phyloP scores from a whole-genome alignment of 2,329 filamentous ascomycete species.

The Aphanocladium album region DNA sequence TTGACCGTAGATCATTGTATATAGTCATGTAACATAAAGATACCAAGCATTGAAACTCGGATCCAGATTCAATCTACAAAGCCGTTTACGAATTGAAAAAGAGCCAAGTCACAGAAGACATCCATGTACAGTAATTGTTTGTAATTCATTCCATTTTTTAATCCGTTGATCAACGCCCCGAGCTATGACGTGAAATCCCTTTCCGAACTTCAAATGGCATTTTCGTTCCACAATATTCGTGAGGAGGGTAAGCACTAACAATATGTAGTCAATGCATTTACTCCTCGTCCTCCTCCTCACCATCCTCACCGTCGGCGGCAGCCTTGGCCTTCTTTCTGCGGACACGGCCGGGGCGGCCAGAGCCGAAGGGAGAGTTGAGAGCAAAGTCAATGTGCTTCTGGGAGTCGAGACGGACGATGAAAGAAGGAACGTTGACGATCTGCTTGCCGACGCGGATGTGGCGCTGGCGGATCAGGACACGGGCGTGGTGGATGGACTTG shows the following conservation, averaged over 20 bases:
- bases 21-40: conserved; percentile 21
- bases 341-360: conserved; percentile 94
- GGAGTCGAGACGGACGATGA: conserved; percentile 99
- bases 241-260: conserved; percentile 26
- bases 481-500: conserved; percentile 99
- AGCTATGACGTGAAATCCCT: conserved; percentile 42
- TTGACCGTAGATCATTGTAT: conserved; percentile 21
- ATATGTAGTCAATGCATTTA: conserved; percentile 39
- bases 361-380: conserved; percentile 94
- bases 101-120: too few species aligned
- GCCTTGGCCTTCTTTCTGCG: conserved; percentile 99
- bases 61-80: not conserved
- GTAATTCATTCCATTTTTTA: conserved; percentile 32
- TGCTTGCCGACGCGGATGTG: conserved; percentile 99
- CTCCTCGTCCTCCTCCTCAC: conserved; percentile 80
- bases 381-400: conserved; percentile 99
- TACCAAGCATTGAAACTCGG: not conserved
- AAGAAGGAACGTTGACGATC: conserved; percentile 99
- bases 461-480: conserved; percentile 98
- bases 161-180: conserved; percentile 48
- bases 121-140: conserved; percentile 6
- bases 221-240: conserved; percentile 26
- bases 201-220: conserved; percentile 31
- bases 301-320: conserved; percentile 77
- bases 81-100: too few species aligned